Evolutionary conservation across 768 basidiomycete species (phyloP).

Genomic region (Naganishia onofrii): DNA sequence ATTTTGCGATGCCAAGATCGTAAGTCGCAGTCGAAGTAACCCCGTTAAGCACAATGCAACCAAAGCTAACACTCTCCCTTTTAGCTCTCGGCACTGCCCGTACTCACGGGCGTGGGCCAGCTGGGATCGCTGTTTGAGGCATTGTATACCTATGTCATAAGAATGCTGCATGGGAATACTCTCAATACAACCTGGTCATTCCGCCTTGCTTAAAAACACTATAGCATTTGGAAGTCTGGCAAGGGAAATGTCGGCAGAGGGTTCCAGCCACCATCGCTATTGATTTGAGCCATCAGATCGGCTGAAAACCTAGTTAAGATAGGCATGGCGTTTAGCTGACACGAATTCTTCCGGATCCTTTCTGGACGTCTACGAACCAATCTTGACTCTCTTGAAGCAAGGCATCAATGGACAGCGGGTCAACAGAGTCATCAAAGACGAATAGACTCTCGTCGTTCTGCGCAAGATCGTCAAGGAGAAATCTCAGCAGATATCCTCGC

Average conservation of each 20-base stretch:
- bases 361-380: slow-evolving; percentile 19
- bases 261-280: slow-evolving; percentile 24
- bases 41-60: background rate
- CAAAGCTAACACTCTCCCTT: background rate
- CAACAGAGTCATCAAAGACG: slow-evolving; percentile 26
- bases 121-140: background rate
- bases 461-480: background rate
- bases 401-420: slow-evolving; percentile 25
- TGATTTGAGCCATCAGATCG: slow-evolving; percentile 29
- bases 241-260: slow-evolving; percentile 19
- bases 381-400: slow-evolving; percentile 30
- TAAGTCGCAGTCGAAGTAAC: background rate
- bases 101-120: slow-evolving; percentile 7
- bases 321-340: background rate
- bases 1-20: background rate
- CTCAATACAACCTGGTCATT: background rate
- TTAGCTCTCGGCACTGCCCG: slow-evolving; percentile 1
- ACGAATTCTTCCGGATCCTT: background rate
- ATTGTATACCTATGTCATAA: background rate
- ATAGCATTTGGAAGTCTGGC: slow-evolving; percentile 21
- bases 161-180: background rate
- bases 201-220: background rate
- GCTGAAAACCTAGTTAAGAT: slow-evolving; percentile 26
- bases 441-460: slow-evolving; percentile 25
- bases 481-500: background rate